phyloP scores from a whole-genome alignment of 345 rosid species.

The Pseudoturritis turrita region DNA sequence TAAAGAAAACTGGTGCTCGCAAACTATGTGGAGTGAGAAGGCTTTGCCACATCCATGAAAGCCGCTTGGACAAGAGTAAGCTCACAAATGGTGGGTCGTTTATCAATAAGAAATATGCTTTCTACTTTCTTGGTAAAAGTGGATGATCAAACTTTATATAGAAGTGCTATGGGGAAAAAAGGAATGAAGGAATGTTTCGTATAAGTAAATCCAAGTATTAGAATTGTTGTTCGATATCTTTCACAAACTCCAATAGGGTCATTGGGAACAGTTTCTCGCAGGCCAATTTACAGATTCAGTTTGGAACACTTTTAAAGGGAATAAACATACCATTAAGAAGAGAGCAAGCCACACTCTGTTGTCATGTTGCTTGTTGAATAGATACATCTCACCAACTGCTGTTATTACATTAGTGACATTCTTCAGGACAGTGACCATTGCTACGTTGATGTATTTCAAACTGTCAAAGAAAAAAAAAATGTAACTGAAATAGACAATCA shows the following conservation, averaged over 20 bases:
- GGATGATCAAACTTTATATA: background rate
- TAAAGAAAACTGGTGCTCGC: too few relatives aligned
- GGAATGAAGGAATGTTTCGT: background rate
- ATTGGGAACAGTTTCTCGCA: background rate
- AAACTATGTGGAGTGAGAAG: background rate
- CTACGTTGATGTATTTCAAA: conserved; percentile 93
- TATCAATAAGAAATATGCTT: background rate
- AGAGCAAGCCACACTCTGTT: conserved; percentile 95
- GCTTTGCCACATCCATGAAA: background rate
- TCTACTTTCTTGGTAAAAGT: background rate
- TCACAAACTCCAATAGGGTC: background rate
- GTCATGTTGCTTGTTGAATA: conserved; percentile 84
- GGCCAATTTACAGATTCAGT: background rate
- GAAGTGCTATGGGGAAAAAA: background rate
- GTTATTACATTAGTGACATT: conserved; percentile 97
- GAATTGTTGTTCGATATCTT: background rate
- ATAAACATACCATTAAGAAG: conserved; percentile 77
- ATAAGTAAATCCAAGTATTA: background rate
- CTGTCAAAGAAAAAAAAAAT: conserved; percentile 43
- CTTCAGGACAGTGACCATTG: conserved; percentile 98
- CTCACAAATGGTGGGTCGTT: background rate
- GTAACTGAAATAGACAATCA: background rate
- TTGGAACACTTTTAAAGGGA: background rate
- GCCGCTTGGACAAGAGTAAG: background rate
- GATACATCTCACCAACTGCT: conserved; percentile 96